Conservation (phyloP, 257 asterid species). For the Lantana camara region DNA sequence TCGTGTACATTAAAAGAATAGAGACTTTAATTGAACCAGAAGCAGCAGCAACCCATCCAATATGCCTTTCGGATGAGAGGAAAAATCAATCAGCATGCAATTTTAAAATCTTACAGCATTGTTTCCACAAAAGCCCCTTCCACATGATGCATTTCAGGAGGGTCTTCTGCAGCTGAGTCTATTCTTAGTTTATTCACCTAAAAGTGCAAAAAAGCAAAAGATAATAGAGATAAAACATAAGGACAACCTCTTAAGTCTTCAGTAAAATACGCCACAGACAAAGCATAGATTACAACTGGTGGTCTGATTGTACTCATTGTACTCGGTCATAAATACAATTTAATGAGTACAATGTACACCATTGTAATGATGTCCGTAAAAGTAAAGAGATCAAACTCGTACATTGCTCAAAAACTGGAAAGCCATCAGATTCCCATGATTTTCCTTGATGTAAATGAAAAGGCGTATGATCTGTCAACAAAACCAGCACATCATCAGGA, state of each 20-base stretch:
- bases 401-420: constrained; percentile 94
- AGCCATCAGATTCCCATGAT: constrained; percentile 74
- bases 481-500: constrained; percentile 33
- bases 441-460: constrained; percentile 79
- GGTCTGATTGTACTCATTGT: constrained; percentile 11
- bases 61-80: constrained; percentile 20
- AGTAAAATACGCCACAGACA: neutral
- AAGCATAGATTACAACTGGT: constrained; percentile 7
- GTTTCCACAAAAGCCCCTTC: constrained; percentile 99
- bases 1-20: neutral
- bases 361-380: constrained; percentile 18
- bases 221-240: constrained; percentile 10
- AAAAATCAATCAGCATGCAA: constrained; percentile 14
- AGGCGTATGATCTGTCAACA: constrained; percentile 80
- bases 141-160: constrained; percentile 77
- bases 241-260: constrained; percentile 1
- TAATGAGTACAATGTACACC: too few relatives aligned
- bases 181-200: constrained; percentile 83
- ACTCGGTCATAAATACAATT: too few relatives aligned
- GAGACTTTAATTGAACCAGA: constrained; percentile 16
- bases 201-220: constrained; percentile 25
- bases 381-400: constrained; percentile 41
- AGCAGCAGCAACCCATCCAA: constrained; percentile 24
- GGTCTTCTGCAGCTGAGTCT: constrained; percentile 78
- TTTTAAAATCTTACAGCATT: constrained; percentile 55